These are phyloP conservation scores for Pythium coloratum DNA, from an alignment of 352 stramenopile species.

Conservation along the genomic window DNA sequence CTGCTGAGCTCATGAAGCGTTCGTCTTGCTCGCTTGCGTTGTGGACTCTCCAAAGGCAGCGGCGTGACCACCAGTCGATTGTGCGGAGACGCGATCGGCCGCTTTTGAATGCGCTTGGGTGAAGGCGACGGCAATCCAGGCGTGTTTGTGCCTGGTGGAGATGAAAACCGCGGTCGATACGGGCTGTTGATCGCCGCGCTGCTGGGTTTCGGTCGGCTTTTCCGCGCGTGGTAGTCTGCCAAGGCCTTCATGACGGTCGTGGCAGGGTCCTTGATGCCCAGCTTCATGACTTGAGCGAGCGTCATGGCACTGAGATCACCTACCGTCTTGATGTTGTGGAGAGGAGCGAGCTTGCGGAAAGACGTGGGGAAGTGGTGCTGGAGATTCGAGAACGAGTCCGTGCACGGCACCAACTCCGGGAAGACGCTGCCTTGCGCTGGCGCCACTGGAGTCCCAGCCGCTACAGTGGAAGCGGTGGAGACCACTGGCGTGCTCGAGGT, in stretches of 20 bases:
- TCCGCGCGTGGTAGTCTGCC: conserved; percentile 48
- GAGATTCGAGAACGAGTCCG: conserved; percentile 47
- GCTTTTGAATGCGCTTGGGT: conserved; percentile 38
- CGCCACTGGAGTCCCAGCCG: background rate
- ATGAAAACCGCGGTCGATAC: conserved; percentile 34
- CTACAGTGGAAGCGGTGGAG: background rate
- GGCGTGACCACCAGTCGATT: conserved; percentile 23
- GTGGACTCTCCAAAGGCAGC: conserved; percentile 34
- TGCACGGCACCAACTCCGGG: conserved; percentile 43
- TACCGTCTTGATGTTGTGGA: conserved; percentile 72
- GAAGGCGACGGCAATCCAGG: conserved; percentile 32
- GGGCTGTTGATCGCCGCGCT: conserved; percentile 34
- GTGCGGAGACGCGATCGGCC: conserved; percentile 18
- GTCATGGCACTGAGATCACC: conserved; percentile 59
- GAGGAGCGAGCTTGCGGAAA: conserved; percentile 57
- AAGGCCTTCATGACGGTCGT: conserved; percentile 53
- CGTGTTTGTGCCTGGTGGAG: conserved; percentile 5
- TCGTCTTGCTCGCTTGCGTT: conserved; percentile 47
- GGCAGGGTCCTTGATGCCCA: conserved; percentile 62
- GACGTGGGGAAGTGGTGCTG: conserved; percentile 53
- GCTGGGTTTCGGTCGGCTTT: conserved; percentile 35
- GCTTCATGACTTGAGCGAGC: conserved; percentile 49
- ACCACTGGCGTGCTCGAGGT: background rate
- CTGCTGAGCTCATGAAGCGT: conserved; percentile 41
- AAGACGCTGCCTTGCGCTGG: conserved; percentile 33